Evolutionary conservation across 2,329 filamentous ascomycete genomes (phyloP).

Genomic region (Raffaelea ambrosiae): DNA sequence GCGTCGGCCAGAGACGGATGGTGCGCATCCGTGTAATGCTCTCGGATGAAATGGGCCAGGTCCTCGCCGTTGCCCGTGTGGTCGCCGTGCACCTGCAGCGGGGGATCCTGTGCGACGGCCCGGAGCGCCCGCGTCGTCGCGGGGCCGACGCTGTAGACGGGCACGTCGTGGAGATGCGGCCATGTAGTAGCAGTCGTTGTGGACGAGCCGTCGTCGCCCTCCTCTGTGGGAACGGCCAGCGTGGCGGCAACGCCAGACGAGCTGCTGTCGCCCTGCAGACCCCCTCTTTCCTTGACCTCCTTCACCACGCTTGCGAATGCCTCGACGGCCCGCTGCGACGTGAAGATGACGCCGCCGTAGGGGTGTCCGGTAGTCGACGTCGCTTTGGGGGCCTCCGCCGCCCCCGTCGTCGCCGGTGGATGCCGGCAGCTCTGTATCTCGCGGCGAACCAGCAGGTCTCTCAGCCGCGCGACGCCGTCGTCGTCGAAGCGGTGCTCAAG

Average conservation of each 20-base stretch:
- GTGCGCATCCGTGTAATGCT: slow-evolving; percentile 51
- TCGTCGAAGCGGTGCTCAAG: slow-evolving; percentile 62
- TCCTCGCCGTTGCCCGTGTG: slow-evolving; percentile 79
- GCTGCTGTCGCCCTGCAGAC: no score
- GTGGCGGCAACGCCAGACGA: no score
- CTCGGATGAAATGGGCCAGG: slow-evolving; percentile 68
- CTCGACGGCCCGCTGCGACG: slow-evolving; percentile 75
- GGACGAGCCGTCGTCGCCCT: no score
- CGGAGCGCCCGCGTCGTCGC: slow-evolving; percentile 68
- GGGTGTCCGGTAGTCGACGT: slow-evolving; percentile 22
- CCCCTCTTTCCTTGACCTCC: slow-evolving; percentile 29
- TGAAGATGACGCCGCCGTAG: slow-evolving; percentile 77
- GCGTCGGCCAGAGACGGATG: slow-evolving; percentile 12
- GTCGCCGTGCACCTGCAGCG: slow-evolving; percentile 62
- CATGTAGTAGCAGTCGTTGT: slow-evolving; percentile 21
- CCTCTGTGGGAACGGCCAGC: no score
- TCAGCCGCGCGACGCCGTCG: slow-evolving; percentile 46
- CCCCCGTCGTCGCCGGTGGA: no score
- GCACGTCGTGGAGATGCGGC: slow-evolving; percentile 48
- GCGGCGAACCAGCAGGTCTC: slow-evolving; percentile 35
- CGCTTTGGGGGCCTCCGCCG: no score
- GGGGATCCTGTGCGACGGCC: slow-evolving; percentile 40
- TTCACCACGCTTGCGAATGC: slow-evolving; percentile 59
- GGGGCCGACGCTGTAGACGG: slow-evolving; percentile 71
- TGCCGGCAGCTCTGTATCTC: slow-evolving; percentile 25